Base-by-base conservation (phyloP, 768 basidiomycete species). In the Lentinula aciculospora region DNA sequence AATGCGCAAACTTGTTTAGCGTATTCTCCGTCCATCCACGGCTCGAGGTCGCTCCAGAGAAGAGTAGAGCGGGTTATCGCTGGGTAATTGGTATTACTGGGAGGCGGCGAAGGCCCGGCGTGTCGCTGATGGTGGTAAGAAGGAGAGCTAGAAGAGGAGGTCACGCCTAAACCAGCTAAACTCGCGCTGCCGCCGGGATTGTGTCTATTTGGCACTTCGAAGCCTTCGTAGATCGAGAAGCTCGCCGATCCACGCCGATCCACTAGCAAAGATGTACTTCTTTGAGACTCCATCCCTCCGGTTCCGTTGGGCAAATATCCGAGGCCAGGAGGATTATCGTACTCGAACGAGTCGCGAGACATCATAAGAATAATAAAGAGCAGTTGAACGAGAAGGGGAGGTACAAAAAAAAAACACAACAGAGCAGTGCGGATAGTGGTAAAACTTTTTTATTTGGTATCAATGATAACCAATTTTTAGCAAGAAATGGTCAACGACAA, bases 11-110 rank as follows among this genome's bases (percentile, higher is more conserved):
- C 90, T 69, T 92, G 89, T 71, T 89, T 88, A 44, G 86, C 89
- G 76, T 94, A 96, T 69, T 91, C 88, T 81, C 94, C 92, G 74
- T 95, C 92, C 94, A 96, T 95, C 94, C 94, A 96, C 63, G 88
- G 85, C 71, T 96, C 94, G 56, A 96, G 82, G 66, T 92, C 89
- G 62, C 86, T 84, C 84, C 94, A 91, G 80, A 84, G 90, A 63
- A 93, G 82, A 40, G 90, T 88, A 59, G 80, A 81, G 68, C 81
- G 80, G 48, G 77, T 70, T 32, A 28, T 44, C 10, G 60, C 36
- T 34, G 60, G 57, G 25, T 32, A 46, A 48, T 40, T 34, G 28
- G 28, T 48, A 31, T 55, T 60, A 39, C 37, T 60, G 48, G 55
- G 48, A 51, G 49, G 40, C 46, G 60, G 47, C 40, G 23, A 44